A percentile compares a stretch with the other conserved stretches of the same genome.
phyloP scores from a whole-genome alignment of 306 rosid genomes.

The barrel medic (Medicago truncatula) region MtrunA17r5.0-ANR NC_053042.1:50480001-50480500 shows the following conservation, averaged over 20 bases:
- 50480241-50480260: not conserved
- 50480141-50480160: not conserved
- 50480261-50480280: not conserved
- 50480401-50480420: constrained; percentile 45
- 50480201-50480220: not conserved
- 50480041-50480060: not conserved
- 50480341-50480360: not conserved
- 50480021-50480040: not conserved
- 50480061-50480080: not conserved
- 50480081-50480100: not conserved
- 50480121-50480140: not conserved
- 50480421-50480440: not conserved
- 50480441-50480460: not conserved
- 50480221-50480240: too few species aligned
- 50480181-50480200: too few species aligned
- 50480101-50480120: not conserved
- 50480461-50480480: not conserved
- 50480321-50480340: not conserved
- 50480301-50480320: too few species aligned
- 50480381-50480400: not conserved
- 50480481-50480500: not conserved
- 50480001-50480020: not conserved
- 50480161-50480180: too few species aligned
- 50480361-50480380: not conserved
- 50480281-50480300: not conserved